These are phyloP conservation scores for Pythium scleroteichum DNA, from an alignment of 352 stramenopile genomes.

Conservation along the genomic window DNA sequence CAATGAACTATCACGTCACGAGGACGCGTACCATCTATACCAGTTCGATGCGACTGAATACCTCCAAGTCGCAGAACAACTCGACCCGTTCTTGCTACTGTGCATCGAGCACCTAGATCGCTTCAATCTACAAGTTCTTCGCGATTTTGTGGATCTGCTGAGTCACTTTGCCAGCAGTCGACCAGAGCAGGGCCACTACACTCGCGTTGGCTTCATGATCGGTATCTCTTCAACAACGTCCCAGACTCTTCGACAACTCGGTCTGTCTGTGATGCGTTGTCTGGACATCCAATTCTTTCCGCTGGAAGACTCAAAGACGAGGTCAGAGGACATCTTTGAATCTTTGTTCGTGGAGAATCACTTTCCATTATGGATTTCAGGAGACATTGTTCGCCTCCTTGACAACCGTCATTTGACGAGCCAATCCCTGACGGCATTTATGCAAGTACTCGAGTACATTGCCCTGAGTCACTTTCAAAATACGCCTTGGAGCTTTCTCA, in stretches of 20 bases:
- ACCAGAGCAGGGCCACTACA: background rate
- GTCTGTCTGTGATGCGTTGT: slow-evolving; percentile 46
- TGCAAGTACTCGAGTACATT: slow-evolving; percentile 63
- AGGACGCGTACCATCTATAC: slow-evolving; percentile 23
- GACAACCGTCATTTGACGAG: slow-evolving; percentile 48
- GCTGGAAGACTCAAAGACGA: slow-evolving; percentile 74
- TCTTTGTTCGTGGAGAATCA: slow-evolving; percentile 63
- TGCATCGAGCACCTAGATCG: slow-evolving; percentile 80
- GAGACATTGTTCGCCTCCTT: slow-evolving; percentile 50
- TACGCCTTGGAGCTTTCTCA: slow-evolving; percentile 64
- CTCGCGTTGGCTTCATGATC: slow-evolving; percentile 58
- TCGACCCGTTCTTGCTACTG: slow-evolving; percentile 50
- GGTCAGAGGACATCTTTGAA: slow-evolving; percentile 76
- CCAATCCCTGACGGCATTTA: slow-evolving; percentile 66
- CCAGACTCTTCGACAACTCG: slow-evolving; percentile 61
- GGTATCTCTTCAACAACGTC: slow-evolving; percentile 70
- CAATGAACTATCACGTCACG: slow-evolving; percentile 8
- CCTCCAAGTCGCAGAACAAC: slow-evolving; percentile 13
- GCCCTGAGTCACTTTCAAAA: slow-evolving; percentile 62
- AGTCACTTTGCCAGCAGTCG: slow-evolving; percentile 40
- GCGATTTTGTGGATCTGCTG: slow-evolving; percentile 78
- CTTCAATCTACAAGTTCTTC: slow-evolving; percentile 53
- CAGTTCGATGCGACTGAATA: slow-evolving; percentile 14
- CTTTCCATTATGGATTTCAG: slow-evolving; percentile 54
- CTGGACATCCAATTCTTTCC: slow-evolving; percentile 80